Conservation (phyloP, 495 filamentous ascomycete species). For the Penicillium manginii region DNA sequence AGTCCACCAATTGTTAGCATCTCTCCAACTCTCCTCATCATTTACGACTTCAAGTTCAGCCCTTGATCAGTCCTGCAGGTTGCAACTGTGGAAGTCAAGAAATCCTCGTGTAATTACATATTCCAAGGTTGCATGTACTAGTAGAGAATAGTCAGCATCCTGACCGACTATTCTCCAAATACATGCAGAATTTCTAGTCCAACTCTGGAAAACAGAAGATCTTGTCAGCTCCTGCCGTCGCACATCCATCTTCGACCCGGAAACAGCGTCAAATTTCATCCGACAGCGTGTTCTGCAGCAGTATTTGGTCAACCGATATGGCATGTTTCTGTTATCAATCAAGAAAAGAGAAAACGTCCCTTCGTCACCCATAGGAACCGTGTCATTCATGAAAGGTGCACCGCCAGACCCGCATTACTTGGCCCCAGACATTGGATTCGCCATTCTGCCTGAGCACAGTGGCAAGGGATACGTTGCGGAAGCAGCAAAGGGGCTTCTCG, state of each 20-base stretch:
- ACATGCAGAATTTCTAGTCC: conserved; percentile 41
- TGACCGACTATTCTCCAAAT: too few species aligned
- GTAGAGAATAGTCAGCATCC: too few species aligned
- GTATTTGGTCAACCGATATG: conserved; percentile 34
- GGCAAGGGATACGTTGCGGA: conserved; percentile 46
- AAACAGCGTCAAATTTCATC: conserved; percentile 27
- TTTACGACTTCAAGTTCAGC: too few species aligned
- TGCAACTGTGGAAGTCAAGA: too few species aligned
- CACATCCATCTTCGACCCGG: conserved; percentile 25
- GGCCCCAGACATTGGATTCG: conserved; percentile 41
- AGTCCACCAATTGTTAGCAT: too few species aligned
- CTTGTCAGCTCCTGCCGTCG: conserved; percentile 28
- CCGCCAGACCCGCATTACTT: conserved; percentile 25
- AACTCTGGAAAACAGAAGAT: conserved; percentile 41
- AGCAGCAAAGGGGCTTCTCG: conserved; percentile 33
- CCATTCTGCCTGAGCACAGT: conserved; percentile 33
- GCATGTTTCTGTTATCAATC: conserved; percentile 34
- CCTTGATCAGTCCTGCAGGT: too few species aligned
- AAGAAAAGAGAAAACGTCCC: conserved; percentile 1
- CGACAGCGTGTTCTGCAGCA: conserved; percentile 22
- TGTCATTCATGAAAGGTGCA: conserved; percentile 34
- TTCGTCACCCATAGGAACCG: conserved; percentile 28
- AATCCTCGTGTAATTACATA: too few species aligned
- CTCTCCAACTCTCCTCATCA: too few species aligned
- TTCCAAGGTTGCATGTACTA: too few species aligned